phyloP scores from a whole-genome alignment of 371 early-diverging fungal species.

The Cokeromyces recurvatus region DNA sequence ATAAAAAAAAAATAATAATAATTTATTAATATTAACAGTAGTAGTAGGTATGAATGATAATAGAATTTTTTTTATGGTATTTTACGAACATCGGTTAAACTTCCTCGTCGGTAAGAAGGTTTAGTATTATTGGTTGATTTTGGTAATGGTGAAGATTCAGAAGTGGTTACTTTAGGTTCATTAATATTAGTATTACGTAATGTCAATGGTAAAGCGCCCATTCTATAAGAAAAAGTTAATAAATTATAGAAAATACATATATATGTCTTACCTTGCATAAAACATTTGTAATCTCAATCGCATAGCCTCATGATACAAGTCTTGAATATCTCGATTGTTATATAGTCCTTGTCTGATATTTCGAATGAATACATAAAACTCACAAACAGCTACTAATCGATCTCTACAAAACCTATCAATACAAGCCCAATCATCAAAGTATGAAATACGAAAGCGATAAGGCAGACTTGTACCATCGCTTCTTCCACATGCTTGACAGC shows the following conservation, averaged over 20 bases:
- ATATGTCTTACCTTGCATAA: conserved; percentile 66
- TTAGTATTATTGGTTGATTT: conserved; percentile 3
- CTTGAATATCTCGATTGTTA: conserved; percentile 65
- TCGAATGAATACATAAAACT: conserved; percentile 90
- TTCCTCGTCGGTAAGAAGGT: conserved; percentile 20
- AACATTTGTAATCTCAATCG: conserved; percentile 88
- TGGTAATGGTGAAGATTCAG: conserved; percentile 23
- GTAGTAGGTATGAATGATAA: no score
- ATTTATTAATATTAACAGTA: no score
- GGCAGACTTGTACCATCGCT: conserved; percentile 53
- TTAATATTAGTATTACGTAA: conserved; percentile 15
- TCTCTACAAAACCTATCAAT: conserved; percentile 89
- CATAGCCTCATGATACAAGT: conserved; percentile 78
- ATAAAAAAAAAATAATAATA: no score
- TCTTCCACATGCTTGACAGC: conserved; percentile 88
- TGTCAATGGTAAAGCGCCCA: conserved; percentile 46
- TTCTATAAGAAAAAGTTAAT: conserved; percentile 15
- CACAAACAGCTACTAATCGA: conserved; percentile 85
- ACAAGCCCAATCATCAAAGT: conserved; percentile 80
- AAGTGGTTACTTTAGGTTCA: conserved; percentile 5
- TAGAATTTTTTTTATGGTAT: no score
- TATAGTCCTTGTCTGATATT: conserved; percentile 84
- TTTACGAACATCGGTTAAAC: conserved; percentile 12
- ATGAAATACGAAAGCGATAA: conserved; percentile 77
- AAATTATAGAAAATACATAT: no score